Evolutionary conservation across 768 basidiomycete species (phyloP), one percentile per base, ranked within the genome.

Genomic region (Hericium erinaceus): DNA sequence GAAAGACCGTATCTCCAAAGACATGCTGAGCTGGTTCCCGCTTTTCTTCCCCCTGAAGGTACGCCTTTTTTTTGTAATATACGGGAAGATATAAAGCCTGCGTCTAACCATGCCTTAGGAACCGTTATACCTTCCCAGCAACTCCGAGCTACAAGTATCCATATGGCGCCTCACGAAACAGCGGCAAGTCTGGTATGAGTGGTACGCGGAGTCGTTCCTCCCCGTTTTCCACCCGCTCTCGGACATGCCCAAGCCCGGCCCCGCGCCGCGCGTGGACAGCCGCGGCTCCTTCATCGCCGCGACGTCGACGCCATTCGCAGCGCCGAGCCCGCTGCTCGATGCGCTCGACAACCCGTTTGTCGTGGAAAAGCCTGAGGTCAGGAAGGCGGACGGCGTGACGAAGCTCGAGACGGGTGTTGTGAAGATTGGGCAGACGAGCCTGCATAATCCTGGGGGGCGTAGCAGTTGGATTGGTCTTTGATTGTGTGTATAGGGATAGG

Each of bases 1-100:
- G 51, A 92, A 89, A 67, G 87, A 92, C 26, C 77, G 82, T 49
- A 78, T 95, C 55, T 94, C 92, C 8, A 94, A 91, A 64, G 87
- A 98, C 64, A 99, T 99, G 97, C 77, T 98, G 65, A 98, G 95
- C 67, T 99, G 97, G 97, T 99, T 99, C 74, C 97, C 97, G 0
- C 72, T 98, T 18, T 97, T 92, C 73, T 95, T 99, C 72, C 97
- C 97, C 2, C 83, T 98, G 68, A 88, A 84, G 72, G 94, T 89
- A 58, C 33, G 81, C 69, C 53, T 39, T n/a, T 59, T 58, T 4
- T 33, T 5, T 33, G 8, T 33, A n/a, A n/a, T n/a, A n/a, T 33
- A 2, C 3, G 1, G 4, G 28, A 33, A 33, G 28, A 33, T 33
- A 5, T 33, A 33, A 1, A 2, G 41, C 18, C 18, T 6, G 26